Evolutionary conservation across 768 basidiomycete species (phyloP), one percentile per base, ranked within the genome.

Genomic region (Phlebiopsis gigantea): DNA sequence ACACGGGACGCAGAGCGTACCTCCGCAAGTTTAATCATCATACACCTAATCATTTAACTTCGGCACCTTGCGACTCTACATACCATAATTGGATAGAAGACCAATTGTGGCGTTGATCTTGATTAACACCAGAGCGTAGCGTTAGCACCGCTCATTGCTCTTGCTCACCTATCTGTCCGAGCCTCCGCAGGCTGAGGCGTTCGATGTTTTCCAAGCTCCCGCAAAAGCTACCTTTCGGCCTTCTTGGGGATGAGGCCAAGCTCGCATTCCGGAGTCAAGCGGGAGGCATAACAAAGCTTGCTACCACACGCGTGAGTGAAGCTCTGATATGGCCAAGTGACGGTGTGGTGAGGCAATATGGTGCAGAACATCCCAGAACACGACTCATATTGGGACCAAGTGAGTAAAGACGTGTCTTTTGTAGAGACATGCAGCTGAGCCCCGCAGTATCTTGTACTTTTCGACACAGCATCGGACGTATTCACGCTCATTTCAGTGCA

Each of bases 351-450:
- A 41, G 24, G 28, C 19, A 24, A 34, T 25, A 28, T 29, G 24
- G 5, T 45, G 30, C 58, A 93, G 90, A 82, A 88, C 63, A 93
- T 95, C 49, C 69, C 83, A 2, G 77, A 82, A 57, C 79, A 73
- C 2, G 94, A 97, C 66, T 74, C 69, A n/a, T 94, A 95, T 66
- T 96, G 93, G 93, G 80, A 93, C 57, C 93, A 96, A 75, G 91
- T 90, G 61, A 65, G 81, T 65, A 26, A 48, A 31, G 24, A 29
- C 54, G 9, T 22, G 12, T 22, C 5, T 24, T 5, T 7, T 12
- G 5, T 24, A 3, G 31, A 7, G 28, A 21, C 43, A 24, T 46
- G 17, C 21, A 22, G 22, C 26, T 56, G 44, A 28, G 12, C 15
- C 21, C 39, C 17, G 15, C 64, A 94, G 90, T 97, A 88, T 66